phyloP scores from a whole-genome alignment of 2,329 filamentous ascomycete species.

The Colletotrichum sp. region DNA sequence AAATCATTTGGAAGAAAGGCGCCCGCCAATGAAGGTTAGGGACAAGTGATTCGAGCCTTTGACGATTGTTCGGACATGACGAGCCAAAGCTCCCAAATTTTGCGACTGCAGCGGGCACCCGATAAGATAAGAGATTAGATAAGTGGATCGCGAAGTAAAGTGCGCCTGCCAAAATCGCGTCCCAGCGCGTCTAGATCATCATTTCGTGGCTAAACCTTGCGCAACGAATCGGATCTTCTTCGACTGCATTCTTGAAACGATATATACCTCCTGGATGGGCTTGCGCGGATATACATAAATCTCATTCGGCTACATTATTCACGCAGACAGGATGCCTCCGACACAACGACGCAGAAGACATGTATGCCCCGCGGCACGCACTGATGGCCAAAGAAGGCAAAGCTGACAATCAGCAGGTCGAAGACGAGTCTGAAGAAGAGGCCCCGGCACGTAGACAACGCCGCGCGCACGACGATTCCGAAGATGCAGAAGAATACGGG shows the following conservation, averaged over 20 bases:
- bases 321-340: slow-evolving; percentile 32
- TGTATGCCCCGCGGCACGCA: slow-evolving; percentile 27
- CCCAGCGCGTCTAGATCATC: not conserved
- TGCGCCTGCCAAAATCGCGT: slow-evolving; percentile 1
- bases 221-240: not conserved
- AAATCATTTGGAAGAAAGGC: slow-evolving; percentile 36
- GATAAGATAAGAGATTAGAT: slow-evolving; percentile 27
- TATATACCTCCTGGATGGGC: not conserved
- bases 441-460: slow-evolving; percentile 36
- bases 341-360: slow-evolving; percentile 34
- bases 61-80: not conserved
- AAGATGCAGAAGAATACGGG: slow-evolving; percentile 35
- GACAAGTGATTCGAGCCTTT: not conserved
- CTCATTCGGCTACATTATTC: not conserved
- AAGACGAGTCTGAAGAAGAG: slow-evolving; percentile 35
- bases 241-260: not conserved
- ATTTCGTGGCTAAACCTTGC: not conserved
- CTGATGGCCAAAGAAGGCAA: not conserved
- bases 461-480: slow-evolving; percentile 30
- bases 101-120: slow-evolving; percentile 8
- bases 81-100: slow-evolving; percentile 13
- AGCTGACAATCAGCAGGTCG: slow-evolving; percentile 24
- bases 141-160: slow-evolving; percentile 3
- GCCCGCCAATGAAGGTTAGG: not conserved
- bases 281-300: not conserved